Base-by-base conservation (phyloP, 2,329 filamentous ascomycete genomes). In the Hirsutella thompsonii region DNA sequence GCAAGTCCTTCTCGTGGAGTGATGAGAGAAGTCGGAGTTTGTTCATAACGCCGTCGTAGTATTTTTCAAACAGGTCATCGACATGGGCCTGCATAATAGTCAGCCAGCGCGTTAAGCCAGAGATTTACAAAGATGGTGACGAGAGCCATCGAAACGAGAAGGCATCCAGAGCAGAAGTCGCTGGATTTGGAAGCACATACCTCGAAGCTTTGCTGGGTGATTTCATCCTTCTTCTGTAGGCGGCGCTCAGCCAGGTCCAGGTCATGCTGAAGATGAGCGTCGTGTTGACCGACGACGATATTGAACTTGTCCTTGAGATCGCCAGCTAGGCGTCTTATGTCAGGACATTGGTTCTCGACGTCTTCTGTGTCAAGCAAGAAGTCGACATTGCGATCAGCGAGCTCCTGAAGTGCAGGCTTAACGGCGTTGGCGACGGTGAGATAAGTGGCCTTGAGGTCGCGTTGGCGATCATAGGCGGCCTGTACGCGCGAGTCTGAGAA, bases 391-490 rank as follows among this genome's bases (percentile, higher is more conserved):
- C 76, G 69, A 40, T 76, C 72, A 16, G 78, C 77, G 18, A 86
- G 65, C 52, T 83, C 79, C 44, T 78, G 75, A 13, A 83, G 64
- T 9, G 77, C 69, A 14, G 74, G 73, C 56, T 81, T 83, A 50
- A 83, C 60, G 23, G 72, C 67, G 49, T 74, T 71, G 44, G 76
- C 70, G 39, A 85, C 71, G 43, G 70, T 64, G n/a, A 75, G 69
- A 57, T 76, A 85, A 20, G 68, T 68, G 42, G 76, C 74, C 57
- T 81, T 81, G 50, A 85, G 66, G 49, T 81, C 72, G 48, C 80
- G 69, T 54, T 80, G 75, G 41, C 81, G 76, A 55, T 78, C 74
- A 48, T 75, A 72, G 42, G 69, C 68, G 39, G 72, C 73, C 54
- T 78, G 74, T 40, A 71, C 67, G 46, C 66, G 68, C 46, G 66